Evolutionary conservation across 1,284 basidiomycete genomes (phyloP).

Genomic region (Testicularia cyperi): DNA sequence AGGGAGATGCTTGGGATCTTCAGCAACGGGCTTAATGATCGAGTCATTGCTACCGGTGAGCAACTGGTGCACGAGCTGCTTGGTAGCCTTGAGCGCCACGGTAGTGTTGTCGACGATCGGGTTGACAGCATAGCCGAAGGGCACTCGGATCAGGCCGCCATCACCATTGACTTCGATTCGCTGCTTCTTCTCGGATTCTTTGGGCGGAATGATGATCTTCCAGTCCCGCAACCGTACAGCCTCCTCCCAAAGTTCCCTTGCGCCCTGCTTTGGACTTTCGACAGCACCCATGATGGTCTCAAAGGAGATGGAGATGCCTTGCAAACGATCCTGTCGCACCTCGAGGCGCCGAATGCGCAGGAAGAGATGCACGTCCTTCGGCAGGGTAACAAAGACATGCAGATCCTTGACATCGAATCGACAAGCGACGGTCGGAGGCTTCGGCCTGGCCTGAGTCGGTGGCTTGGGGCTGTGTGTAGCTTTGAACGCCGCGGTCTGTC

Average conservation of each 20-base stretch:
- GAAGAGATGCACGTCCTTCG: constrained; percentile 52
- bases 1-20: constrained; percentile 64
- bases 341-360: constrained; percentile 47
- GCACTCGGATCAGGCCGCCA: constrained; percentile 74
- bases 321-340: constrained; percentile 39
- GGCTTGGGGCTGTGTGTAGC: neutral
- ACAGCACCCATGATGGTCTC: constrained; percentile 63
- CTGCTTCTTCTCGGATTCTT: constrained; percentile 9
- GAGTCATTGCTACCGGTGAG: constrained; percentile 53
- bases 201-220: constrained; percentile 60
- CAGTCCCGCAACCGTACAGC: constrained; percentile 70
- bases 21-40: constrained; percentile 47
- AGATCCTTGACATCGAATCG: constrained; percentile 43
- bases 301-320: constrained; percentile 47
- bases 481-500: neutral
- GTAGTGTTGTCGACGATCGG: constrained; percentile 60
- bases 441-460: constrained; percentile 1
- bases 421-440: constrained; percentile 4
- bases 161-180: constrained; percentile 66
- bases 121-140: constrained; percentile 75
- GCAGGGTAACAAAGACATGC: constrained; percentile 55
- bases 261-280: constrained; percentile 51
- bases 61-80: constrained; percentile 62
- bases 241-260: constrained; percentile 73
- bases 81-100: constrained; percentile 62